phyloP scores from a whole-genome alignment of 768 basidiomycete species.

The Ramaria sp. region DNA sequence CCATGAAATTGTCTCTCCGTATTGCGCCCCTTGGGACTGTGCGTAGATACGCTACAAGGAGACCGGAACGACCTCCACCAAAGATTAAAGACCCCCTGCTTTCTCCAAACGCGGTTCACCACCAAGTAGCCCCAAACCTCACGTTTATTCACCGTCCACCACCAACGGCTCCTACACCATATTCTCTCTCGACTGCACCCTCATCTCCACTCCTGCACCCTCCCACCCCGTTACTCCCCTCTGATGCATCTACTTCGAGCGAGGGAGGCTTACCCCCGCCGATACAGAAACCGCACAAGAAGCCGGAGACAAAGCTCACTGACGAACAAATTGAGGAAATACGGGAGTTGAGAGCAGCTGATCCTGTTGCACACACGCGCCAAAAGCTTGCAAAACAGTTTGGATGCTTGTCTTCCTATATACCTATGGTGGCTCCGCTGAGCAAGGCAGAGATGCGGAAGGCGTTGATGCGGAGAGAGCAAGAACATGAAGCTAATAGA shows the following conservation, averaged over 20 bases:
- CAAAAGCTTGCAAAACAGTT: conserved; percentile 67
- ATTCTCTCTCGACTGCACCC: conserved; percentile 58
- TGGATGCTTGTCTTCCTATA: conserved; percentile 57
- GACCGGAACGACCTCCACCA: conserved; percentile 32
- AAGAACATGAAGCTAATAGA: conserved; percentile 33
- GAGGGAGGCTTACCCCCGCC: conserved; percentile 15
- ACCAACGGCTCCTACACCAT: conserved; percentile 61
- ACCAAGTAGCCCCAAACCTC: conserved; percentile 24
- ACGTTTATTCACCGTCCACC: conserved; percentile 85
- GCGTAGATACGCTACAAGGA: conserved; percentile 5
- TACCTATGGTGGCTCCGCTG: conserved; percentile 53
- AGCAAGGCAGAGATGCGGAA: conserved; percentile 36
- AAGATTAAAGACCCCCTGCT: conserved; percentile 47
- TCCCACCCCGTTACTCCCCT: conserved; percentile 12
- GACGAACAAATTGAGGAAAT: conserved; percentile 46
- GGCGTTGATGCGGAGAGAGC: conserved; percentile 33
- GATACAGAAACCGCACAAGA: conserved; percentile 12
- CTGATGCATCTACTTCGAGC: background rate
- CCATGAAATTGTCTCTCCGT: background rate
- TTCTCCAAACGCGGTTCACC: conserved; percentile 34
- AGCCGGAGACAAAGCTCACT: conserved; percentile 27
- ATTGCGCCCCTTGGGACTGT: background rate
- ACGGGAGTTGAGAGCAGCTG: conserved; percentile 39
- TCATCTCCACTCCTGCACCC: conserved; percentile 58
- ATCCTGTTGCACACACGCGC: conserved; percentile 53